Conservation (phyloP, 1,284 basidiomycete species). For the Thecaphora thlaspeos region DNA sequence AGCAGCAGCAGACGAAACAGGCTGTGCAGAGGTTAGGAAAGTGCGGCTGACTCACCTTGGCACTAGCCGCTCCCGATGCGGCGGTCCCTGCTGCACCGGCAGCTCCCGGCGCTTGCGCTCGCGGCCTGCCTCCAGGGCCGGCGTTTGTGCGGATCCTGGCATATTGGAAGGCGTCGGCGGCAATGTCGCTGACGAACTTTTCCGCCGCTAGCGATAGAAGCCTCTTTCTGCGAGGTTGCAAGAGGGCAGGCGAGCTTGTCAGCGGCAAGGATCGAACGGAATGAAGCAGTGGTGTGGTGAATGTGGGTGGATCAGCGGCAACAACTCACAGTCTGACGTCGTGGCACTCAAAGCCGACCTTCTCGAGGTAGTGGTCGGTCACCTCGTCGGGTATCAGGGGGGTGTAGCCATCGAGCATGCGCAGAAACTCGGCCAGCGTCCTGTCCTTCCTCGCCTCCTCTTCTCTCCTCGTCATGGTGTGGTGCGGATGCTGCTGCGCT, state of each 20-base stretch:
- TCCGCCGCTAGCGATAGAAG: conserved; percentile 92
- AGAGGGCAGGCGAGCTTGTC: not conserved
- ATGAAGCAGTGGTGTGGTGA: too few species aligned
- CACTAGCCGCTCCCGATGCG: conserved; percentile 5
- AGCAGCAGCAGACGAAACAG: conserved; percentile 3
- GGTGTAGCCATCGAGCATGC: conserved; percentile 94
- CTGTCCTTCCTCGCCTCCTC: conserved; percentile 76
- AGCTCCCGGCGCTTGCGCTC: conserved; percentile 9
- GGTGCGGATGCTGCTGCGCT: conserved; percentile 29
- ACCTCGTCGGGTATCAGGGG: conserved; percentile 97
- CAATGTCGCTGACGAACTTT: conserved; percentile 96
- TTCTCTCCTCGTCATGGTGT: conserved; percentile 61
- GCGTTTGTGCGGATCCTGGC: conserved; percentile 79
- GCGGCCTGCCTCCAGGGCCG: conserved; percentile 58
- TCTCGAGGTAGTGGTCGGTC: conserved; percentile 94
- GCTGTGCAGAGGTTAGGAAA: not conserved
- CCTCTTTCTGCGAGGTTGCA: conserved; percentile 64
- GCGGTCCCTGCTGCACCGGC: conserved; percentile 13
- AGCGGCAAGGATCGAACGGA: too few species aligned
- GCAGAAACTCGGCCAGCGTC: conserved; percentile 87
- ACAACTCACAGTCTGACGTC: conserved; percentile 62
- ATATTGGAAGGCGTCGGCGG: conserved; percentile 95
- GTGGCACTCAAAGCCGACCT: conserved; percentile 92
- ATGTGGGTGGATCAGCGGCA: too few species aligned
- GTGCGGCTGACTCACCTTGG: conserved; percentile 10